Percentiles rank a stretch among this genome's conserved stretches.
Evolutionary conservation across 768 basidiomycete species (phyloP).

Genomic region (Leucogyrophana mollusca): DNA sequence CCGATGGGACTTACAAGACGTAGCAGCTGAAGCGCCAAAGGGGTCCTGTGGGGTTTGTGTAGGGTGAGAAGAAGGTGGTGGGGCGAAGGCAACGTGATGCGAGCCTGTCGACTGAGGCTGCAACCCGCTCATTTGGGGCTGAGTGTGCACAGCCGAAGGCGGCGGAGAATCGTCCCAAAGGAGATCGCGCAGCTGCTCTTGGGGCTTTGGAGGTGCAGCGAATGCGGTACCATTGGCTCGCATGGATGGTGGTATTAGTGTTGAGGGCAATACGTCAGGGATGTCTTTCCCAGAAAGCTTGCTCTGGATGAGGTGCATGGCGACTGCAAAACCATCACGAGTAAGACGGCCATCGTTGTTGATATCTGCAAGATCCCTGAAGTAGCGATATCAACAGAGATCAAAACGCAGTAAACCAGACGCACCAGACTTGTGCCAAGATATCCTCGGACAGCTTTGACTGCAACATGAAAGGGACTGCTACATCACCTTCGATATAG

Average conservation of each 20-base stretch:
- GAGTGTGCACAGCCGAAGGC: constrained; percentile 36
- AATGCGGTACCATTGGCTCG: constrained; percentile 45
- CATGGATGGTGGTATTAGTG: constrained; percentile 82
- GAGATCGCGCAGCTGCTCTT: constrained; percentile 43
- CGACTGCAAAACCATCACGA: constrained; percentile 92
- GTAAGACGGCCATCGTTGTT: constrained; percentile 84
- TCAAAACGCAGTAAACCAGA: constrained; percentile 7
- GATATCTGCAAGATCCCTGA: constrained; percentile 92
- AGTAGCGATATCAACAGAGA: constrained; percentile 6
- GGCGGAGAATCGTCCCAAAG: constrained; percentile 56
- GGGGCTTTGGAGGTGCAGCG: constrained; percentile 37
- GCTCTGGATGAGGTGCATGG: constrained; percentile 88
- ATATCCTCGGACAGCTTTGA: constrained; percentile 79
- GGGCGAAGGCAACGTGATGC: constrained; percentile 21
- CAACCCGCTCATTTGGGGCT: constrained; percentile 21
- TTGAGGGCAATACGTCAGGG: constrained; percentile 64
- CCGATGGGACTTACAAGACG: constrained; percentile 18
- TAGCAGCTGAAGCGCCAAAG: constrained; percentile 39
- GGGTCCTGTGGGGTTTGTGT: constrained; percentile 41
- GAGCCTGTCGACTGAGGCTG: constrained; percentile 39
- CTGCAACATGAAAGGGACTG: constrained; percentile 93
- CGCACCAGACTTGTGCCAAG: constrained; percentile 91
- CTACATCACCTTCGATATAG: constrained; percentile 89
- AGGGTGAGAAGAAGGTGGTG: constrained; percentile 29
- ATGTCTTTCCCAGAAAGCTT: constrained; percentile 79